Conservation (phyloP, 768 basidiomycete genomes). For the Calvatia gigantea region DNA sequence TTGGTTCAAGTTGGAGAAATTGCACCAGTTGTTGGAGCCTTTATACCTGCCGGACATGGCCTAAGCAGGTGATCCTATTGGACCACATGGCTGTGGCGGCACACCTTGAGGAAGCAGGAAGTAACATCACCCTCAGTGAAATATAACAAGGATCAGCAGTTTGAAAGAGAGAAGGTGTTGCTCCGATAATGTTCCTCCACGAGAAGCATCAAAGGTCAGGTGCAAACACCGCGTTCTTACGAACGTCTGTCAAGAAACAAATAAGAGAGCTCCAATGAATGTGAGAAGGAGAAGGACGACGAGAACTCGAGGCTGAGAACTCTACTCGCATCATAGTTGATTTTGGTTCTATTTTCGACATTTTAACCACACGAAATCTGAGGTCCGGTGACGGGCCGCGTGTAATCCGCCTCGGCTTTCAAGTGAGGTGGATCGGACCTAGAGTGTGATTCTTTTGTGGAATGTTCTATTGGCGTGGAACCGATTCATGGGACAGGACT, state of each 20-base stretch:
- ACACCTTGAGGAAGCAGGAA: background rate
- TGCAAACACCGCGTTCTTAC: background rate
- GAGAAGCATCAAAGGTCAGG: background rate
- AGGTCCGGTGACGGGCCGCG: too few relatives aligned
- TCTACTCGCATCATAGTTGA: background rate
- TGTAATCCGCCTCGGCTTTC: background rate
- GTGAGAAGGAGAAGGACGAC: constrained; percentile 1
- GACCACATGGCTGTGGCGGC: background rate
- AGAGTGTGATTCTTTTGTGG: too few relatives aligned
- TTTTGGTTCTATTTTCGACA: background rate
- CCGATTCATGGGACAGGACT: too few relatives aligned
- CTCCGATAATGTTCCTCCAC: constrained; percentile 5
- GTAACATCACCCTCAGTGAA: background rate
- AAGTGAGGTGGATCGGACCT: too few relatives aligned
- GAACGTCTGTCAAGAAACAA: background rate
- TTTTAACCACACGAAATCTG: too few relatives aligned
- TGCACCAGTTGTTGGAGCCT: background rate
- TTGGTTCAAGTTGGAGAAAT: background rate
- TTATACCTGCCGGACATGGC: background rate
- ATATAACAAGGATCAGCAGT: background rate
- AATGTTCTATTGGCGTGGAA: too few relatives aligned
- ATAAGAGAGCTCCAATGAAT: background rate
- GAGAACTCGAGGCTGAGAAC: background rate
- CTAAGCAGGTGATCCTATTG: background rate
- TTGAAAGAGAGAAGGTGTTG: background rate